Evolutionary conservation across 225 moss, liverwort and hornwort species (phyloP), one percentile per base, ranked within the genome.

Genomic region (Marchantia polymorpha): DNA sequence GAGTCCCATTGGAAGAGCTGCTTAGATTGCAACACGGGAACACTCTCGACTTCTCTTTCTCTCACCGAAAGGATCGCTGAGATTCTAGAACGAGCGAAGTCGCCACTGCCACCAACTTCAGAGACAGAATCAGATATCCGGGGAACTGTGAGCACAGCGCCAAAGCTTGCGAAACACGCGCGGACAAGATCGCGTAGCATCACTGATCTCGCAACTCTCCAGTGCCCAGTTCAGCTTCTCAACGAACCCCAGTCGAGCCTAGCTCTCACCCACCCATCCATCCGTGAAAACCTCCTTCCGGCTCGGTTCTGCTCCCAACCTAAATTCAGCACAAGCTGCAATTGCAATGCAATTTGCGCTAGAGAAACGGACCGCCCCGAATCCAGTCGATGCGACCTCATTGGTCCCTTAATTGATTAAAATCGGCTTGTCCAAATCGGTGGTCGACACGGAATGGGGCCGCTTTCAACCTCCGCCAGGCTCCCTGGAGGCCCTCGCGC

Each of bases 101-200:
- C 12, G 20, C 39, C 39, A 39, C 39, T 39, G 5, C 39, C 5
- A n/a, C n/a, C 76, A 2, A 61, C 31, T 59, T 8, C 76, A 61
- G 46, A 60, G 31, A 52, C 29, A 55, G 10, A 73, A 10, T 54
- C 20, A 73, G 10, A 73, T 73, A 73, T 73, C 51, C 52, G 26
- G 3, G 3, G 27, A 73, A 51, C 72, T n/a, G 48, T 12, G 39
- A 39, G 51, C 52, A 54, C 23, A 52, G 53, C 25, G 29, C 26
- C 53, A 54, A 73, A 73, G 53, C 53, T 76, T n/a, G 60, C 59
- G 39, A 6, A 8, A 39, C 27, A 14, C 59, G 76, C 60, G 59
- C 59, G 76, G 76, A 76, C 76, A 76, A 76, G 76, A 76, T 61
- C 12, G 60, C 46, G 20, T 39, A 60, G 31, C 46, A 76, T 76